A percentile compares a stretch with the other conserved stretches of the same genome.
Conservation (phyloP, 2,329 filamentous ascomycete genomes). For the Anthostomella pinea region DNA sequence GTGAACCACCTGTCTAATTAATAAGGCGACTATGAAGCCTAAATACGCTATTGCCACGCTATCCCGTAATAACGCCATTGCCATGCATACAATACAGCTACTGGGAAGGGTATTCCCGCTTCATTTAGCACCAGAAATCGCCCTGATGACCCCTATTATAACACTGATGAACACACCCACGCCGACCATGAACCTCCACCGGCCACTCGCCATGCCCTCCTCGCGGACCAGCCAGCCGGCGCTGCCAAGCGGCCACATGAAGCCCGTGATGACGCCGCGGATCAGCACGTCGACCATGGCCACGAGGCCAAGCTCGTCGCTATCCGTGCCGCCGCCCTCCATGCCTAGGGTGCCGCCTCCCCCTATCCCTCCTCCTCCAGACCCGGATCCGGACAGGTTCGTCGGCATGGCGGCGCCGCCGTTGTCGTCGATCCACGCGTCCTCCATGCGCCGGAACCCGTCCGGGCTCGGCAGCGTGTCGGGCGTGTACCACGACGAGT, state of each 20-base stretch:
- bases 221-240: constrained; percentile 82
- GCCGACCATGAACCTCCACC: constrained; percentile 82
- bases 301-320: constrained; percentile 45
- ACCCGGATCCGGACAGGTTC: constrained; percentile 31
- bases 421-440: constrained; percentile 83
- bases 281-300: constrained; percentile 80
- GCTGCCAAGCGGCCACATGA: constrained; percentile 90
- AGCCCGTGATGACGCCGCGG: constrained; percentile 84
- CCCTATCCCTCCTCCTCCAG: constrained; percentile 33
- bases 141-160: constrained; percentile 35
- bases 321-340: constrained; percentile 35
- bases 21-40: background rate
- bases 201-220: constrained; percentile 80
- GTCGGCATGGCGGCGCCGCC: constrained; percentile 28
- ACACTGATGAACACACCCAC: constrained; percentile 70
- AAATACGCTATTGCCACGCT: constrained; percentile 7
- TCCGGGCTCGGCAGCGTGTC: constrained; percentile 83
- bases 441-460: constrained; percentile 75
- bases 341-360: constrained; percentile 33
- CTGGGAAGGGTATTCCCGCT: background rate
- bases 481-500: constrained; percentile 77
- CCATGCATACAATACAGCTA: constrained; percentile 7
- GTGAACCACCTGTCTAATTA: constrained; percentile 5
- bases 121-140: constrained; percentile 32
- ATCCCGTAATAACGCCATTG: constrained; percentile 13